Evolutionary conservation across 2,329 filamentous ascomycete genomes (phyloP).

Genomic region (Cryoendolithus antarcticus): DNA sequence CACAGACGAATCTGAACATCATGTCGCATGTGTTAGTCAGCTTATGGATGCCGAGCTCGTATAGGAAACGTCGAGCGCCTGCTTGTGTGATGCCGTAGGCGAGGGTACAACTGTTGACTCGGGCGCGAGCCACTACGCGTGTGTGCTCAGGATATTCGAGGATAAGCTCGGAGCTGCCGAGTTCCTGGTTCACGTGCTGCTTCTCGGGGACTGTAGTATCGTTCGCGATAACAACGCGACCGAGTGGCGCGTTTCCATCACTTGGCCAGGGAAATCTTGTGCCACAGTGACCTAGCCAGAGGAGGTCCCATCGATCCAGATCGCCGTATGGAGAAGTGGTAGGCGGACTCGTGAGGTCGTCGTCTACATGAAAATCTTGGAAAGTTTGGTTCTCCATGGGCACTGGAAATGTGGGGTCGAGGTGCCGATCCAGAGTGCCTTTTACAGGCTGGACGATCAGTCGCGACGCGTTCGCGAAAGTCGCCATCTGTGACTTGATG

Average conservation of each 20-base stretch:
- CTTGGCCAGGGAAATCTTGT: conserved; percentile 16
- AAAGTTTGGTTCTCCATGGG: conserved; percentile 5
- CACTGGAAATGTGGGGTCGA: conserved; percentile 11
- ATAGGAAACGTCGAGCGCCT: conserved; percentile 33
- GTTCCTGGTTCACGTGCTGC: conserved; percentile 13
- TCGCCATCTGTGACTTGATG: conserved; percentile 26
- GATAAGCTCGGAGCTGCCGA: conserved; percentile 9
- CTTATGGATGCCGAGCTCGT: conserved; percentile 31
- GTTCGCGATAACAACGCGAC: conserved; percentile 11
- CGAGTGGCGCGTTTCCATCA: conserved; percentile 9
- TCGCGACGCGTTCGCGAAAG: conserved; percentile 27
- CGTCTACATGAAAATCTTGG: conserved; percentile 7
- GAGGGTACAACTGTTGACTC: conserved; percentile 29
- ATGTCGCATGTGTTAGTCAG: conserved; percentile 27
- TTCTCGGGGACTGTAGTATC: conserved; percentile 14
- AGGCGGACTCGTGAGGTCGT: conserved; percentile 5
- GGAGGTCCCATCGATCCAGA: conserved; percentile 24
- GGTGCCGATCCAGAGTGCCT: conserved; percentile 8
- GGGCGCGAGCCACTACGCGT: conserved; percentile 31
- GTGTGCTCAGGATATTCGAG: conserved; percentile 25
- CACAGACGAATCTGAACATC: conserved; percentile 20
- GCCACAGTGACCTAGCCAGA: conserved; percentile 33
- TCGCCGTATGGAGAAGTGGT: conserved; percentile 14
- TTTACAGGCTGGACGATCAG: conserved; percentile 22
- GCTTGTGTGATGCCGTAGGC: conserved; percentile 35